Base-by-base conservation (phyloP, 805 yeast species). In the Clavispora santaluciae region DNA sequence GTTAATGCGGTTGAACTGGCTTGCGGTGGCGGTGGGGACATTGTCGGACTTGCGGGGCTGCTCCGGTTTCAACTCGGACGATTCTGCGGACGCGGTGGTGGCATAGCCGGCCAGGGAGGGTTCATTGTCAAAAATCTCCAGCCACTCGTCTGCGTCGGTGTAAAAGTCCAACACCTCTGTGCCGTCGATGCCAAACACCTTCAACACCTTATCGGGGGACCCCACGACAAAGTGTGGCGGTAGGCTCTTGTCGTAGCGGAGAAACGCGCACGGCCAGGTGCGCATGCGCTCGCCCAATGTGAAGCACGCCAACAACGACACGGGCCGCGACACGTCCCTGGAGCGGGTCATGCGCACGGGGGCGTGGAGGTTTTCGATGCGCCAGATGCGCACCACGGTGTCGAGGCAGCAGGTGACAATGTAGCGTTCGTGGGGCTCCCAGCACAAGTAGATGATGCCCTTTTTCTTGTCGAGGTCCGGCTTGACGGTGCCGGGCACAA, bases 341-440 rank as follows among this genome's bases (percentile, higher is more conserved):
- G 64, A 57, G 16, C 64, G 41, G 2, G 65, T 60, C 26, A 52
- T 50, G 30, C 63, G 48, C 31, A 52, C 55, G 24, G 45, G 46
- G 12, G 33, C 36, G 10, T 55, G 53, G 28, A 67, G 44, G n/a
- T 51, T 62, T 7, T 58, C 60, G 2, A 82, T 63, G 50, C 79
- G 78, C 87, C 95, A 87, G 2, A 90, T 65, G 38, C 80, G 73
- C 6, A 86, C 81, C 10, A 73, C 68, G 22, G 81, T 79, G 59
- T 86, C 95, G 49, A 82, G 74, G 7, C 90, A 78, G 42, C 93
- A 81, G 4, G 88, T 75, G 8, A 89, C 75, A 20, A 90, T 47
- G 52, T 73, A 75, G 6, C 72, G 54, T 53, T 86, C 90, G 51
- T 81, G 80, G 0, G 81, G 81, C 3, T 90, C 86, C 84, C 95